These are phyloP conservation scores for Fraxinus ornus DNA, from an alignment of 305 asterid genomes.

Conservation along the genomic window DNA sequence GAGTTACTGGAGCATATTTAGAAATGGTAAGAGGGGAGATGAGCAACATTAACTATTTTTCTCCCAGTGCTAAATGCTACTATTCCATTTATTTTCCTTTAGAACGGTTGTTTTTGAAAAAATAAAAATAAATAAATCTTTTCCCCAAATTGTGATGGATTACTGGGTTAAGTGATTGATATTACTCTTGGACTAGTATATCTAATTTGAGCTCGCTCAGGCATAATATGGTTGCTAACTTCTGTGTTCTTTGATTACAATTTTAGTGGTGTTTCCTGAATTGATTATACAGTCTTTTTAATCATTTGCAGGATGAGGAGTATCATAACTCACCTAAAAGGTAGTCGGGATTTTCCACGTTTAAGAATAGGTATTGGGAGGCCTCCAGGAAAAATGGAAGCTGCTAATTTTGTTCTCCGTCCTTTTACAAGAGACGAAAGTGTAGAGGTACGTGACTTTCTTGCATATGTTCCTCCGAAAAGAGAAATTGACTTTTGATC, in stretches of 20 bases:
- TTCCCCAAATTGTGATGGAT: neutral
- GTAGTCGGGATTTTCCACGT: conserved; percentile 83
- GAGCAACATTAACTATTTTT: neutral
- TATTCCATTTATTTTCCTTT: neutral
- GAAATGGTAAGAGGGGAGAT: neutral
- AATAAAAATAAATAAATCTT: neutral
- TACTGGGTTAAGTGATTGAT: neutral
- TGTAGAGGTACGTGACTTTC: conserved; percentile 56
- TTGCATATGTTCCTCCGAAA: neutral
- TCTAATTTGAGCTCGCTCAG: neutral
- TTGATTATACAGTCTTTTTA: conserved; percentile 4
- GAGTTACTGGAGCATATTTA: neutral
- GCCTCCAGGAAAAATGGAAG: conserved; percentile 90
- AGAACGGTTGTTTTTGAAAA: neutral
- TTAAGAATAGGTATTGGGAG: conserved; percentile 89
- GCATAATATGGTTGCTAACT: neutral
- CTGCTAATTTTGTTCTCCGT: conserved; percentile 75
- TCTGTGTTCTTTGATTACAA: neutral
- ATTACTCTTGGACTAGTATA: neutral
- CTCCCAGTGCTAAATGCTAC: neutral
- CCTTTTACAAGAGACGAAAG: conserved; percentile 78
- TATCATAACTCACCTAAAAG: conserved; percentile 75
- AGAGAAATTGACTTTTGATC: neutral
- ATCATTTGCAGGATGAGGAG: conserved; percentile 78
- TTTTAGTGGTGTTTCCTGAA: neutral